Conservation (phyloP, 164 flowering plant genomes). For the Magnolia kwangsiensis region DNA sequence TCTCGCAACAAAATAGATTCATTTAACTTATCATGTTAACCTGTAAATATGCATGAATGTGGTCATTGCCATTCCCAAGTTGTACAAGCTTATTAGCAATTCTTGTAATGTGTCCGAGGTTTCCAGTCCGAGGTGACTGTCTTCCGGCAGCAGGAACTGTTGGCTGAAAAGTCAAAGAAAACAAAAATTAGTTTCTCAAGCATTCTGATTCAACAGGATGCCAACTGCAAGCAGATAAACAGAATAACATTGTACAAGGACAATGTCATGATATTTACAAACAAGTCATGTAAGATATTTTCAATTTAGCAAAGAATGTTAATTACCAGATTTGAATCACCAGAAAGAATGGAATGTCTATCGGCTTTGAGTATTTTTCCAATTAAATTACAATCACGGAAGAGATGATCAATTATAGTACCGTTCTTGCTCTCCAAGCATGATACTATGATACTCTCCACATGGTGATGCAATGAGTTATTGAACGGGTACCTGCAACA, state of each 20-base stretch:
- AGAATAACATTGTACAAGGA: not conserved
- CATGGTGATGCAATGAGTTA: conserved; percentile 87
- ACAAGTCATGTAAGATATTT: not conserved
- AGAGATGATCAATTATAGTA: conserved; percentile 60
- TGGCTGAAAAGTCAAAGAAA: conserved; percentile 50
- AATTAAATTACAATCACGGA: conserved; percentile 66
- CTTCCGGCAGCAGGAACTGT: conserved; percentile 64
- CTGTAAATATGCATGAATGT: conserved; percentile 64
- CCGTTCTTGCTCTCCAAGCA: conserved; percentile 79
- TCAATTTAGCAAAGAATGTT: not conserved
- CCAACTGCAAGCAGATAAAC: not conserved
- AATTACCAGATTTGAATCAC: conserved; percentile 49
- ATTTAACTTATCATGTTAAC: conserved; percentile 22
- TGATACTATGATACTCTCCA: conserved; percentile 76
- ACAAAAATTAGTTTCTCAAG: not conserved
- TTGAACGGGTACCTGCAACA: conserved; percentile 86
- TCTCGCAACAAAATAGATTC: not conserved
- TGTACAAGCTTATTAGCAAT: conserved; percentile 84
- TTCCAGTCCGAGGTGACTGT: conserved; percentile 64
- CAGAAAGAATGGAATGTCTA: conserved; percentile 44
- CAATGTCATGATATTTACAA: not conserved
- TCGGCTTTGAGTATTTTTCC: conserved; percentile 65
- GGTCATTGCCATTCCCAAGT: conserved; percentile 47
- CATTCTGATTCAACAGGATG: not conserved
- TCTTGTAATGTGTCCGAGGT: conserved; percentile 83